Base-by-base conservation (phyloP, 2,329 filamentous ascomycete species). In the Microcyclospora tardicrescens region DNA sequence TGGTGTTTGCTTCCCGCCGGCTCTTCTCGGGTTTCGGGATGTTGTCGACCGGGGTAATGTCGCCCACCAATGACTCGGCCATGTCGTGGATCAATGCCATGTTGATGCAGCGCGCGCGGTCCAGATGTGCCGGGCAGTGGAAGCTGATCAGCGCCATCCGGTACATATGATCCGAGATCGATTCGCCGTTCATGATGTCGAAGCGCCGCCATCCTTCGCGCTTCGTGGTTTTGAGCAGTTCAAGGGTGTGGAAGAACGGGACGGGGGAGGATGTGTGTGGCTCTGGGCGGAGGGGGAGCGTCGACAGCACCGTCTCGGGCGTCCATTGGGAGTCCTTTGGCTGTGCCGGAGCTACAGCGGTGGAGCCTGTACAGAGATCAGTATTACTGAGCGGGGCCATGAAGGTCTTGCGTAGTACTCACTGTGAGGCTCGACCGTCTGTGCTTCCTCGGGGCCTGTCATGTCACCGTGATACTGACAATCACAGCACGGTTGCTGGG, bases 121-220 rank as follows among this genome's bases (percentile, higher is more conserved):
- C 81, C 54, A 96, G 69, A 30, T 73, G 73, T 0, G 75, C 64
- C 2, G 91, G 89, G 2, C 85, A 86, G 48, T 95, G 75, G 79
- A 98, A 84, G 47, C 84, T 86, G 61, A 98, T 85, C 50, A 98
- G 75, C 36, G 87, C 85, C 91, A 98, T 98, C 64, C 91, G 86
- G 65, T 96, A 98, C 91, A 98, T 98, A 71, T 98, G 91, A 66
- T 98, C 91, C 38, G 84, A 75, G 57, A 98, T 95, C 2, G 85
- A 93, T 63, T 98, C 91, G 59, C 84, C 82, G 41, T 64, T 48
- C 40, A 60, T 50, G 48, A 98, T 85, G 30, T 77, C 78, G 58
- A 95, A 95, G 29, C 91, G 77, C 40, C 83, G 76, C 91, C 91
- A 98, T 48, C 91, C 91, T 64, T 95, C 91, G 43, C 91, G 81